A percentile compares a stretch with the other conserved stretches of the same genome.
phyloP scores from a whole-genome alignment of 805 yeast species.

The Blastobotrys muscicola region DNA sequence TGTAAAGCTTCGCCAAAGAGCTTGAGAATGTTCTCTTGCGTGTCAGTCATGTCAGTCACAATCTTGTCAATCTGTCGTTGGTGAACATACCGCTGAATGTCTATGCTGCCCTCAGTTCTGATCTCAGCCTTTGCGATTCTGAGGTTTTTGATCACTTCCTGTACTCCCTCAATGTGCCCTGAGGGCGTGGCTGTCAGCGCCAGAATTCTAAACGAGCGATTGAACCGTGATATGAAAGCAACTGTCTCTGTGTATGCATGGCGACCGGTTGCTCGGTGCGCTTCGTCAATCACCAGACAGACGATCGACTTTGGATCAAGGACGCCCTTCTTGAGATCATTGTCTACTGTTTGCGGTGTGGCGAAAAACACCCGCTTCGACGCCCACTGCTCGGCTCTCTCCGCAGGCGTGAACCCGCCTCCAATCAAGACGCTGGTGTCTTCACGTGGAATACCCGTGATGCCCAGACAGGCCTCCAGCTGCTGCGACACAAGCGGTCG shows the following conservation, averaged over 20 bases:
- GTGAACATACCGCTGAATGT: slow-evolving; percentile 72
- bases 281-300: slow-evolving; percentile 85
- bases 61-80: slow-evolving; percentile 51
- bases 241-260: slow-evolving; percentile 86
- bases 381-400: slow-evolving; percentile 72
- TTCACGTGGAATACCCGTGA: slow-evolving; percentile 70
- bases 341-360: slow-evolving; percentile 94
- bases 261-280: slow-evolving; percentile 86
- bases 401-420: slow-evolving; percentile 35
- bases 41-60: slow-evolving; percentile 43
- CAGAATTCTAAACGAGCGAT: slow-evolving; percentile 58
- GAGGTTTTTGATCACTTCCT: slow-evolving; percentile 67
- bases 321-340: slow-evolving; percentile 68
- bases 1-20: slow-evolving; percentile 52
- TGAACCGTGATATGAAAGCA: slow-evolving; percentile 49
- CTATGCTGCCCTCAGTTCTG: slow-evolving; percentile 75
- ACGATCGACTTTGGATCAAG: slow-evolving; percentile 68
- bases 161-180: slow-evolving; percentile 77
- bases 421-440: slow-evolving; percentile 73
- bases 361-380: slow-evolving; percentile 75
- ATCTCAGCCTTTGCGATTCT: slow-evolving; percentile 70
- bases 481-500: slow-evolving; percentile 95
- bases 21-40: slow-evolving; percentile 47
- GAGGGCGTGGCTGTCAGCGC: slow-evolving; percentile 98
- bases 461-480: slow-evolving; percentile 80